Evolutionary conservation across 192 early-diverging fungal species (phyloP).

Genomic region (Rhizophlyctis rosea): DNA sequence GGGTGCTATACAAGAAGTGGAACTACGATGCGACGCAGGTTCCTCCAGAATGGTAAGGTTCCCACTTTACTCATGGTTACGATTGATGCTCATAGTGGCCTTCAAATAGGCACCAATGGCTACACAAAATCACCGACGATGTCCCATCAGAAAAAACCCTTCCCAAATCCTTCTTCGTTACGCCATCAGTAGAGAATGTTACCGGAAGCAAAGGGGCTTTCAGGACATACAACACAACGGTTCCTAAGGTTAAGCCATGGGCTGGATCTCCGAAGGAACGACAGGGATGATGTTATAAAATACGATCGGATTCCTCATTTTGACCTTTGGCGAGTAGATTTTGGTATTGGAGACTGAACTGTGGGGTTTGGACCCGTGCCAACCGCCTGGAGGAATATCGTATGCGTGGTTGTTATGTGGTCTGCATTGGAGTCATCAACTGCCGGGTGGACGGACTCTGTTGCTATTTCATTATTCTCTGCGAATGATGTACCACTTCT

Average conservation of each 20-base stretch:
- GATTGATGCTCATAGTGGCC: neutral
- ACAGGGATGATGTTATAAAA: no score
- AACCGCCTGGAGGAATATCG: no score
- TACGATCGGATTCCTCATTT: no score
- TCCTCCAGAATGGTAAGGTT: constrained; percentile 49
- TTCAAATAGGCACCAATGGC: constrained; percentile 55
- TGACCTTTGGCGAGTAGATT: no score
- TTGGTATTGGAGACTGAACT: no score
- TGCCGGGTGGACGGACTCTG: no score
- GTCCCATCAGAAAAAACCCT: constrained; percentile 37
- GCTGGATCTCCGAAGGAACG: constrained; percentile 25
- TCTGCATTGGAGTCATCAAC: no score
- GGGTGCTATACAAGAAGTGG: constrained; percentile 53
- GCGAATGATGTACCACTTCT: no score
- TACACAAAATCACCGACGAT: constrained; percentile 52
- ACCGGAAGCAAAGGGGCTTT: constrained; percentile 49
- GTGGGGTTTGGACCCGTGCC: no score
- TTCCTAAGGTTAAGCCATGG: constrained; percentile 45
- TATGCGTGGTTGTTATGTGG: no score
- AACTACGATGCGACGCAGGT: constrained; percentile 52
- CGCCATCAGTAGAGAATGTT: constrained; percentile 34
- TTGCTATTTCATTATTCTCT: no score
- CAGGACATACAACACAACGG: constrained; percentile 50
- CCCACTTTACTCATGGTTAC: neutral
- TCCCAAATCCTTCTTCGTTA: constrained; percentile 42